These are phyloP conservation scores for Aspergillus tamarii DNA, from an alignment of 2,329 filamentous ascomycete genomes.

Conservation along the genomic window DNA sequence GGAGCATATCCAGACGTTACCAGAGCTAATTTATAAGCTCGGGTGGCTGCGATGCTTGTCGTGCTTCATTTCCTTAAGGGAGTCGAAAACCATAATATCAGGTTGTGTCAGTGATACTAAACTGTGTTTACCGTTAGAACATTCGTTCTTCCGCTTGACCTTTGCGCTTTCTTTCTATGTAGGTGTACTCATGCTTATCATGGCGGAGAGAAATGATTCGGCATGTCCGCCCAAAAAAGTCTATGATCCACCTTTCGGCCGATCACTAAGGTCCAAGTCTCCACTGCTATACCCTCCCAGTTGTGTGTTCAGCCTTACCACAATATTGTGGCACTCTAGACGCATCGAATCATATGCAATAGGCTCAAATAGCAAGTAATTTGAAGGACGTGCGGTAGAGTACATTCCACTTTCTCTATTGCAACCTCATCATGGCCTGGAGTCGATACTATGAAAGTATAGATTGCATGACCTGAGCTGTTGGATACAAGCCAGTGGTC, in stretches of 20 bases:
- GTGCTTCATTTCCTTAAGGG: not conserved
- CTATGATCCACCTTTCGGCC: not conserved
- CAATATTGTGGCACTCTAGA: not conserved
- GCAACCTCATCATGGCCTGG: not conserved
- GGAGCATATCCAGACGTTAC: conserved; percentile 1
- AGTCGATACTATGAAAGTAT: not conserved
- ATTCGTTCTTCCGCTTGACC: not conserved
- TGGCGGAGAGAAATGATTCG: not conserved
- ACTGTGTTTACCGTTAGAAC: not conserved
- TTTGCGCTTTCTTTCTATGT: not conserved
- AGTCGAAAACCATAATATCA: not conserved
- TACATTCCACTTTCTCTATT: not conserved
- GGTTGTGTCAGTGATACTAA: not conserved
- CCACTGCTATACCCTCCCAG: not conserved
- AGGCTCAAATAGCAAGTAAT: not conserved
- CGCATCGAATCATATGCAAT: not conserved
- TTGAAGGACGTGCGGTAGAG: not conserved
- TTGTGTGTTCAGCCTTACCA: not conserved
- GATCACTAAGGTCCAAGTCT: not conserved
- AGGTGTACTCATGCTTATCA: not conserved
- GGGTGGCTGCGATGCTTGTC: not conserved
- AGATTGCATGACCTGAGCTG: not conserved
- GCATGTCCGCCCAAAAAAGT: not conserved
- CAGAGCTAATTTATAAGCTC: not conserved
- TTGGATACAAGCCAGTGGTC: not conserved